Base-by-base conservation (phyloP, 345 rosid species). In the Angophora floribunda region DNA sequence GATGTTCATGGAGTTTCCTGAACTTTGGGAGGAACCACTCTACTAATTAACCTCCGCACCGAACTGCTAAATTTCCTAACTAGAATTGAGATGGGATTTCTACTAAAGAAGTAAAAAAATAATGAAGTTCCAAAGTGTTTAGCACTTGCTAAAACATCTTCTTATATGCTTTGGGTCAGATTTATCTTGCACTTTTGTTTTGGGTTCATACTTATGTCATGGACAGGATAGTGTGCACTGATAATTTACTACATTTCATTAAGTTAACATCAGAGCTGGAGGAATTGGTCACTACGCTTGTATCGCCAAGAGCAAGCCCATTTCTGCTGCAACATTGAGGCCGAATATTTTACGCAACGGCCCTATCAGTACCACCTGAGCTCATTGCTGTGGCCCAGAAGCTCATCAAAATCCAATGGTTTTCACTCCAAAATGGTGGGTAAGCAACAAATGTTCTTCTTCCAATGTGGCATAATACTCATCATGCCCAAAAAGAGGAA, bases 1-100 rank as follows among this genome's bases (percentile, higher is more conserved):
- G 90, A 87, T 91, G 92, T 95, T 94, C 92, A 92, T 94, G 89
- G 96, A 94, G 50, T 95, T 94, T 82, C 94, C 98, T 24, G 90
- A 91, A 91, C 91, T 95, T n/a, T 84, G 94, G 90, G 98, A 96
- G 63, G 96, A 93, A 65, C 93, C 94, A 85, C 93, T 90, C 85
- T 88, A 89, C 85, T 87, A 89, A 85, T 91, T 70, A 91, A 51
- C 22, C 57, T 32, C 9, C 26, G 82, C 13, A 75, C 47, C 19
- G 26, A 5, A 75, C 55, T 16, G 63, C 13, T 30, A 52, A 51
- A 51, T 85, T 30, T 52, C 61, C 44, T 51, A n/a, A 17, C 45
- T 28, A 19, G 86, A 14, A 45, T 22, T 7, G 32, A 51, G 17
- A 85, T n/a, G 86, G 57, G 86, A 85, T 26, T 49, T n/a, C 13